Base-by-base conservation (phyloP, 331 rosid genomes). In the Telfairia occidentalis region DNA sequence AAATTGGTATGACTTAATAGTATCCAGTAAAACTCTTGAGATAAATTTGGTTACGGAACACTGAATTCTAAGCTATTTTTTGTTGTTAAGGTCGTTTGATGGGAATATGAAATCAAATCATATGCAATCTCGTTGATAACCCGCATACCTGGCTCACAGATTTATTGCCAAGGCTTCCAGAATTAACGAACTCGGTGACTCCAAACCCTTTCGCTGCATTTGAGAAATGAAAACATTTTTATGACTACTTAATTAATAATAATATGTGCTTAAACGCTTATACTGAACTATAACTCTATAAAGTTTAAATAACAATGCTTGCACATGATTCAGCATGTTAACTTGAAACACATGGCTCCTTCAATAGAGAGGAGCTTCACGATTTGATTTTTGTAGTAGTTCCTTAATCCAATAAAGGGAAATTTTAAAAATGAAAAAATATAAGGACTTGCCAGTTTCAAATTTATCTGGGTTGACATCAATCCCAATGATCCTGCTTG, bases 401-500 rank as follows among this genome's bases (percentile, higher is more conserved):
- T 55, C 32, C 4, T 58, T 18, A 13, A 13, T 15, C 5, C 12
- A 15, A 9, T 21, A 60, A 60, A 29, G 38, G 1, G 1, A 12
- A 16, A 30, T 16, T 63, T 32, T 23, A 28, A 46, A 19, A 46
- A 49, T 46, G 34, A 13, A 16, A 16, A 38, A 48, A 58, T 42
- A 30, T 12, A 63, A 26, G 23, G 45, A 18, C 80, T 82, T 76
- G 89, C 98, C 97, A 72, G 40, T 79, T 79, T 84, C 95, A 83
- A 84, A 86, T 75, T 89, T 94, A 23, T 78, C 84, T 58, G 87
- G 84, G 77, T 87, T 88, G 81, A 94, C 74, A 84, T 91, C 97
- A 23, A 94, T 90, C 1, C 98, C 98, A 15, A 91, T 94, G 24
- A 91, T 91, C 84, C 75, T 88, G 10, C 85, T 21, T 74, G 97